Conservation (phyloP, 2,329 filamentous ascomycete species). For the Plectosphaerella cucumerina region DNA sequence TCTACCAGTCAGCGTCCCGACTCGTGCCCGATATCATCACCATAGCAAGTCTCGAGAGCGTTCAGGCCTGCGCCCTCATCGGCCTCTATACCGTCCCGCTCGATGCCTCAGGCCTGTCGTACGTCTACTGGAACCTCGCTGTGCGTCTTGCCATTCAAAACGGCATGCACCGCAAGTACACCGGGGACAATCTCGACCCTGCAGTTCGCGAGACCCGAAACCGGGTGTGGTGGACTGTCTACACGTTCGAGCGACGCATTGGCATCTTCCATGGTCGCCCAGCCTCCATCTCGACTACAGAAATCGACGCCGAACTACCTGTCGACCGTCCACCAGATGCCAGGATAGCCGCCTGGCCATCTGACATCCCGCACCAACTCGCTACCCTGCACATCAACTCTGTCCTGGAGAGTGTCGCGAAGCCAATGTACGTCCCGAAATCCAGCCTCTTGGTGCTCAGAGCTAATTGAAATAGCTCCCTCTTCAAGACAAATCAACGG, state of each 20-base stretch:
- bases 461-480: slow-evolving; percentile 20
- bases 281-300: slow-evolving; percentile 44
- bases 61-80: slow-evolving; percentile 53
- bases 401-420: slow-evolving; percentile 27
- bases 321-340: slow-evolving; percentile 39
- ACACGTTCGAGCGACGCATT: slow-evolving; percentile 52
- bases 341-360: slow-evolving; percentile 31
- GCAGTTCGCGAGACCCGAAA: slow-evolving; percentile 48
- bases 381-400: slow-evolving; percentile 34
- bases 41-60: slow-evolving; percentile 50
- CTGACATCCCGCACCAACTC: slow-evolving; percentile 42
- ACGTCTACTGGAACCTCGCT: slow-evolving; percentile 52
- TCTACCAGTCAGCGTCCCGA: slow-evolving; percentile 52
- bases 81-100: slow-evolving; percentile 51
- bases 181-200: slow-evolving; percentile 40
- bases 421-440: slow-evolving; percentile 27
- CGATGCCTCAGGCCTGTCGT: slow-evolving; percentile 52
- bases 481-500: slow-evolving; percentile 26
- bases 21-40: slow-evolving; percentile 54
- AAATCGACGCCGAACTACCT: slow-evolving; percentile 51
- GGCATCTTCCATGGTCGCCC: slow-evolving; percentile 53
- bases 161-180: slow-evolving; percentile 52
- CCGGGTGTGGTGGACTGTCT: slow-evolving; percentile 54
- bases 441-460: background rate
- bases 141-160: slow-evolving; percentile 56